phyloP scores from a whole-genome alignment of 257 asterid species.

The Capsicum chinense region DNA sequence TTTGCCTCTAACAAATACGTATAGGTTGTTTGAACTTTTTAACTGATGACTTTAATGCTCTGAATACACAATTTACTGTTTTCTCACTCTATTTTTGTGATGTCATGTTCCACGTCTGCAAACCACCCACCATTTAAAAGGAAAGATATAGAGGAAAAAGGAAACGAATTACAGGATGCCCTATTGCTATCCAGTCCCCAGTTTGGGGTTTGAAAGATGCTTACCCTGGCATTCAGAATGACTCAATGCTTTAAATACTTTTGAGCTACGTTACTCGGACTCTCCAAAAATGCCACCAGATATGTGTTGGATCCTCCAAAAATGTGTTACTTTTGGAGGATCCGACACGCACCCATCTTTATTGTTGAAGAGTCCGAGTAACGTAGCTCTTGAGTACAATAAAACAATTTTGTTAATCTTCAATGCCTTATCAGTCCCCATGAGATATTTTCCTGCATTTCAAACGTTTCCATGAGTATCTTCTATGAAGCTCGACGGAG shows the following conservation, averaged over 20 bases:
- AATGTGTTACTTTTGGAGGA: no score
- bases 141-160: neutral
- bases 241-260: neutral
- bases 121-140: neutral
- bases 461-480: slow-evolving; percentile 4
- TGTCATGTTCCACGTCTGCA: neutral
- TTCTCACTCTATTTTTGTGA: neutral
- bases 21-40: slow-evolving; percentile 21
- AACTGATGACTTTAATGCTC: neutral
- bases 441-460: neutral
- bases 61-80: neutral
- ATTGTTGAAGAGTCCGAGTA: no score
- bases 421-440: neutral
- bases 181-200: neutral
- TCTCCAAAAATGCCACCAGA: no score
- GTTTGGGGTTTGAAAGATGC: slow-evolving; percentile 5
- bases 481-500: neutral
- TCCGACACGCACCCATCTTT: no score
- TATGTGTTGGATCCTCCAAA: no score
- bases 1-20: slow-evolving; percentile 26
- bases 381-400: neutral
- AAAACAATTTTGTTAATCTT: neutral
- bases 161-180: neutral
- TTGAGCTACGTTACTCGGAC: no score
- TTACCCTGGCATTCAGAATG: neutral